Evolutionary conservation across 371 early-diverging fungal genomes (phyloP), one percentile per base, ranked within the genome.

Genomic region (Globomyces sp.): DNA sequence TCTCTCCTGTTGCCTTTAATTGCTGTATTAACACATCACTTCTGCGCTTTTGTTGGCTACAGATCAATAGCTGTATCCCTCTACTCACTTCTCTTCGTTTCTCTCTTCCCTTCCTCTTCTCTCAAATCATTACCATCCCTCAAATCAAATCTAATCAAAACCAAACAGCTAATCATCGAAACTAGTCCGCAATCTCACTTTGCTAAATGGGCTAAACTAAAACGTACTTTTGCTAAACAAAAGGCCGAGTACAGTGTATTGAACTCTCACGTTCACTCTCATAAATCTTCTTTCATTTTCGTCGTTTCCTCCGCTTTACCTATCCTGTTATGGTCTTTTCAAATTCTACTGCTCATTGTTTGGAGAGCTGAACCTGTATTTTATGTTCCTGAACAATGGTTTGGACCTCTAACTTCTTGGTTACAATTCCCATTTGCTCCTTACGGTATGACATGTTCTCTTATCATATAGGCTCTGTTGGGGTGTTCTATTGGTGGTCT

Each of bases 141-240:
- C 2, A 49, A 60, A 13, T 43, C 50, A 49, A 41, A 60, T 8
- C 34, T 46, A 34, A 42, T 50, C 34, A 8, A 34, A 49, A 60
- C 61, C 4, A 41, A 44, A 58, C 9, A 63, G 50, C 49, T 48
- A 49, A 10, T 58, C 39, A 44, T 43, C 4, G 36, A 36, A 42
- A 57, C 46, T 48, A 44, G 48, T 13, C 43, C 60, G n/a, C 68
- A 89, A 86, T 94, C 94, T 75, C 89, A 94, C 75, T 96, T 96
- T 85, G 92, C 96, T 13, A 90, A 89, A 74, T 96, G 96, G 96
- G 96, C 95, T 49, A 94, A 92, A 77, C 77, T 94, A 72, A 83
- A 93, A 50, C 83, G 96, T 72, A 83, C 85, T 66, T 82, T 92
- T 63, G 96, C 95, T 74, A 87, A 77, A 52, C 41, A 71, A 44